Evolutionary conservation across 306 rosid species (phyloP).

Genomic region (Cucurbita argyrosperma): DNA sequence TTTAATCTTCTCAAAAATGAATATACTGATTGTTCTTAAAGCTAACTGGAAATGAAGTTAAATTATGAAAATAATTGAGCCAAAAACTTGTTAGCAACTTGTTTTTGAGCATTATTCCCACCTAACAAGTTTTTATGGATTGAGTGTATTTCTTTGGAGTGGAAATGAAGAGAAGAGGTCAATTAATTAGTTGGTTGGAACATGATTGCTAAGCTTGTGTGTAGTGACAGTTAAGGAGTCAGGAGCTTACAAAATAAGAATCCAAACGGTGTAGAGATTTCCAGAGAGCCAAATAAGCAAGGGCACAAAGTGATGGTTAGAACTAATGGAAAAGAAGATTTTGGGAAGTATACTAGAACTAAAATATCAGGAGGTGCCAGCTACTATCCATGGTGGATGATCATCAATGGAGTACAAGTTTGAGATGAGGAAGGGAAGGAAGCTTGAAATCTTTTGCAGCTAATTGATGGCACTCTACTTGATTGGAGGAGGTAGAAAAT

Average conservation of each 20-base stretch:
- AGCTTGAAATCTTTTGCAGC: background rate
- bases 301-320: background rate
- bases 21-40: background rate
- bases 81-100: background rate
- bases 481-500: background rate
- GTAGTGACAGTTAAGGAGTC: background rate
- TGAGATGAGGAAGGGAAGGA: background rate
- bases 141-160: background rate
- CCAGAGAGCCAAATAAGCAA: background rate
- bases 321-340: background rate
- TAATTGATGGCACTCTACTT: background rate
- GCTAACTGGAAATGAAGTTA: background rate
- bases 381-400: background rate
- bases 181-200: background rate
- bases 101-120: background rate
- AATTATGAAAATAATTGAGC: background rate
- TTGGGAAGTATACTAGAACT: background rate
- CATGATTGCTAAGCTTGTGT: background rate
- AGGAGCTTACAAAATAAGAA: background rate
- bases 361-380: background rate
- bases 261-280: background rate
- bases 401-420: background rate
- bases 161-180: background rate
- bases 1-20: background rate
- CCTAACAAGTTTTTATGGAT: background rate